phyloP scores from a whole-genome alignment of 169 alveolate species.

The Plasmodium cynomolgi region DNA sequence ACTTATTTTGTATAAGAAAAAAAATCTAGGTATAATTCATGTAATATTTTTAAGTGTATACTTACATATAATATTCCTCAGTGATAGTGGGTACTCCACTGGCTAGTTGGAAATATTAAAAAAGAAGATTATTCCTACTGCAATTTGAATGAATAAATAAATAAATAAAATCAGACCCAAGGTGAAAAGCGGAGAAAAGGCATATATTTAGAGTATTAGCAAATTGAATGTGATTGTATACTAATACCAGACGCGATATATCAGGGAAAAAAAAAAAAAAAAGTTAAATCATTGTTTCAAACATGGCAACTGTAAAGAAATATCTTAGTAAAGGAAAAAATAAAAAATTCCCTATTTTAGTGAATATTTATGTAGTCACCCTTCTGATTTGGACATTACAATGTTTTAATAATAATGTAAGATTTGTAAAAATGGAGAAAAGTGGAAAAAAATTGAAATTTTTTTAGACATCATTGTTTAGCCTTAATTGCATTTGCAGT shows the following conservation, averaged over 20 bases:
- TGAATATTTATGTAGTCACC: background rate
- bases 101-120: background rate
- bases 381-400: slow-evolving; percentile 11
- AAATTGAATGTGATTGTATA: background rate
- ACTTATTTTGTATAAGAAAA: background rate
- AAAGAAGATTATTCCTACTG: background rate
- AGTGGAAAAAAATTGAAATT: background rate
- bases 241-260: background rate
- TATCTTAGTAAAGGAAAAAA: background rate
- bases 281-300: background rate
- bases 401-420: slow-evolving; percentile 35
- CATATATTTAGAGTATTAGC: background rate
- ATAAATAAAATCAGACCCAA: background rate
- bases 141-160: background rate
- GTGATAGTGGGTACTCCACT: background rate
- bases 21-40: background rate
- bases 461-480: background rate
- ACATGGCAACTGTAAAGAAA: slow-evolving; percentile 1
- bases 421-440: background rate
- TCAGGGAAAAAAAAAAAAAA: background rate
- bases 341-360: background rate
- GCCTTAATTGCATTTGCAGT: background rate
- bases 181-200: background rate
- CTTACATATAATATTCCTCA: background rate
- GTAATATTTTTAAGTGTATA: background rate